Percentiles rank a stretch among this genome's conserved stretches.
phyloP scores from a whole-genome alignment of 352 stramenopile species.

The Phytophthora megakarya region DNA sequence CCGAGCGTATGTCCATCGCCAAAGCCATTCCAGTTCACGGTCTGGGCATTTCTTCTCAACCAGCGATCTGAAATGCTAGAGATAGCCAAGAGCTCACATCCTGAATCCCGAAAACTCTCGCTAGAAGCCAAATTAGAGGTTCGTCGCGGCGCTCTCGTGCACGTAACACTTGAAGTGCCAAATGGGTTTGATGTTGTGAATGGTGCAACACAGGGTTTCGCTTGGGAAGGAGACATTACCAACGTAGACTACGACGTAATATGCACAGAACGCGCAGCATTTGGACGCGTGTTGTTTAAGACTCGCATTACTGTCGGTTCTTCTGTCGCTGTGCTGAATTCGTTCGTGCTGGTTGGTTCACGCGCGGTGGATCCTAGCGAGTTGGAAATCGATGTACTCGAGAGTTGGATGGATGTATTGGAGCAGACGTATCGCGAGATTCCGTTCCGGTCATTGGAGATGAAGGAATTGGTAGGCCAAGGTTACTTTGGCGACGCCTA shows the following conservation, averaged over 20 bases:
- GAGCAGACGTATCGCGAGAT: conserved; percentile 81
- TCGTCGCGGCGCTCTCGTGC: conserved; percentile 72
- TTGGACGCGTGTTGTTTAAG: conserved; percentile 76
- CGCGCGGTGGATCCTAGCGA: conserved; percentile 43
- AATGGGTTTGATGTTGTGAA: conserved; percentile 68
- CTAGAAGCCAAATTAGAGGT: conserved; percentile 71
- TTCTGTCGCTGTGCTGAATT: conserved; percentile 69
- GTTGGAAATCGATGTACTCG: conserved; percentile 55
- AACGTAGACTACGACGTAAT: conserved; percentile 65
- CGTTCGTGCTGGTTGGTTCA: conserved; percentile 71
- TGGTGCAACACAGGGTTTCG: conserved; percentile 66
- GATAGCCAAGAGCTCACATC: conserved; percentile 44
- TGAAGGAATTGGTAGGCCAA: conserved; percentile 77
- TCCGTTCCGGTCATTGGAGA: conserved; percentile 60
- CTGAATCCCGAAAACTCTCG: conserved; percentile 47
- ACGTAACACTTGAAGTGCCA: conserved; percentile 72
- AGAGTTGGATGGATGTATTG: conserved; percentile 73
- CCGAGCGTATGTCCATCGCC: conserved; percentile 57
- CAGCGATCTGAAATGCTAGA: conserved; percentile 76
- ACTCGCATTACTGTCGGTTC: conserved; percentile 72
- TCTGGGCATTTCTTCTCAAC: conserved; percentile 79
- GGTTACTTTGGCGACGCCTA: conserved; percentile 86
- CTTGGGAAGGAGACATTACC: conserved; percentile 74
- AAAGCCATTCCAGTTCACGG: conserved; percentile 71
- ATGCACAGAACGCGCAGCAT: conserved; percentile 52